Percentiles rank a stretch among this genome's conserved stretches.
Evolutionary conservation across 768 basidiomycete species (phyloP).

Genomic region (Boletus patriciae): DNA sequence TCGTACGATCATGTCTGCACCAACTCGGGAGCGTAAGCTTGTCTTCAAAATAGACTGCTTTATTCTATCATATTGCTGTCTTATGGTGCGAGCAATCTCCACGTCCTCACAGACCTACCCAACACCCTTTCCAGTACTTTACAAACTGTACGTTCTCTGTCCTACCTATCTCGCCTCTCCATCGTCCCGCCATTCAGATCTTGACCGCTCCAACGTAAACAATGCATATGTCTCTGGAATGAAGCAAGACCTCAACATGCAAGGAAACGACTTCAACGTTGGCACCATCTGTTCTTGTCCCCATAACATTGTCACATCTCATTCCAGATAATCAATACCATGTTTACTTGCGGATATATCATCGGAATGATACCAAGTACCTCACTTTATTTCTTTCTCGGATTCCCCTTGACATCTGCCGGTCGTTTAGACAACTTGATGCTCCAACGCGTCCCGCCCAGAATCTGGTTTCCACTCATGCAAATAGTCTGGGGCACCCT

Average conservation of each 20-base stretch:
- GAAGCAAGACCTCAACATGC: slow-evolving; percentile 68
- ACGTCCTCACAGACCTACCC: slow-evolving; percentile 6
- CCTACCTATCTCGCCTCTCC: no score
- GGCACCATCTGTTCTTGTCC: slow-evolving; percentile 5
- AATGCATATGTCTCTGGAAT: slow-evolving; percentile 83
- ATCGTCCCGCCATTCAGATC: slow-evolving; percentile 39
- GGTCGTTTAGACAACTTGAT: slow-evolving; percentile 56
- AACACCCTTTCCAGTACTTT: slow-evolving; percentile 50
- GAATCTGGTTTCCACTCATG: slow-evolving; percentile 66
- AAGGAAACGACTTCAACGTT: slow-evolving; percentile 63
- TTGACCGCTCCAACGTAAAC: slow-evolving; percentile 65
- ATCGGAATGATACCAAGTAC: slow-evolving; percentile 71
- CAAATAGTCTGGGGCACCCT: slow-evolving; percentile 65
- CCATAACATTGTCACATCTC: background rate
- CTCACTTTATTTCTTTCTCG: background rate
- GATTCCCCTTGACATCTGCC: background rate
- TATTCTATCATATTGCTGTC: slow-evolving; percentile 68
- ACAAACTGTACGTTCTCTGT: slow-evolving; percentile 51
- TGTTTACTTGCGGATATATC: slow-evolving; percentile 75
- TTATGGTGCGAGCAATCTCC: slow-evolving; percentile 46
- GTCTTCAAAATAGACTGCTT: slow-evolving; percentile 66
- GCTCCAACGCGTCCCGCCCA: slow-evolving; percentile 59
- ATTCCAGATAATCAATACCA: slow-evolving; percentile 59
- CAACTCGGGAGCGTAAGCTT: slow-evolving; percentile 44
- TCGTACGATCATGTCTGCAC: no score